Conservation (phyloP, 2,329 filamentous ascomycete genomes). For the Bipolaris bicolor region DNA sequence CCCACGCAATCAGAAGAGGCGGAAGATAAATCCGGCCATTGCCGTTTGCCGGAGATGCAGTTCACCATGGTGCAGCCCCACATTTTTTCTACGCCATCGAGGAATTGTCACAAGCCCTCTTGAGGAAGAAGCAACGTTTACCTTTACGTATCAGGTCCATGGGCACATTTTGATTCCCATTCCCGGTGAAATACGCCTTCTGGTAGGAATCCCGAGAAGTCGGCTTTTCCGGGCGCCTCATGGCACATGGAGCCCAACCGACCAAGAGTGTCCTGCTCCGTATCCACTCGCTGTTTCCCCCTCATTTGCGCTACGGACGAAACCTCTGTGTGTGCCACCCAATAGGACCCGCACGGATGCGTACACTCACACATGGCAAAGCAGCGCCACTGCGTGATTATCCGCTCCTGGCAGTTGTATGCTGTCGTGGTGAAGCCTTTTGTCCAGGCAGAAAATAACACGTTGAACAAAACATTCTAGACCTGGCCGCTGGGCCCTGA, state of each 20-base stretch:
- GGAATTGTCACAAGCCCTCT: not conserved
- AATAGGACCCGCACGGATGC: not conserved
- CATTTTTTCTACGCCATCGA: not conserved
- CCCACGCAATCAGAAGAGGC: not conserved
- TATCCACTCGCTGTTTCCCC: not conserved
- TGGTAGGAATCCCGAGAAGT: not conserved
- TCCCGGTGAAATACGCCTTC: not conserved
- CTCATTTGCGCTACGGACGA: not conserved
- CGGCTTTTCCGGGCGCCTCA: not conserved
- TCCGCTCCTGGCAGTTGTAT: not conserved
- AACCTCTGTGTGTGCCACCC: not conserved
- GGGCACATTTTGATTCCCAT: not conserved
- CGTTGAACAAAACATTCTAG: not conserved
- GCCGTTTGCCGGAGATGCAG: not conserved
- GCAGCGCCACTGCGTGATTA: not conserved
- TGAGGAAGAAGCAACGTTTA: constrained; percentile 4
- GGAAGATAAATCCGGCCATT: not conserved
- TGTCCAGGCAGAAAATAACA: not conserved
- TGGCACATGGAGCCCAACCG: not conserved
- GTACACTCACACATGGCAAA: not conserved
- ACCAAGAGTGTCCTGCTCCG: not conserved
- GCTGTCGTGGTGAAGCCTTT: not conserved
- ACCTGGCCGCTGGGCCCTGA: not conserved
- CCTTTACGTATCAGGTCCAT: not conserved
- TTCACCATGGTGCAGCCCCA: not conserved